Evolutionary conservation across 1,284 basidiomycete species (phyloP).

Genomic region (Boletus smithii): DNA sequence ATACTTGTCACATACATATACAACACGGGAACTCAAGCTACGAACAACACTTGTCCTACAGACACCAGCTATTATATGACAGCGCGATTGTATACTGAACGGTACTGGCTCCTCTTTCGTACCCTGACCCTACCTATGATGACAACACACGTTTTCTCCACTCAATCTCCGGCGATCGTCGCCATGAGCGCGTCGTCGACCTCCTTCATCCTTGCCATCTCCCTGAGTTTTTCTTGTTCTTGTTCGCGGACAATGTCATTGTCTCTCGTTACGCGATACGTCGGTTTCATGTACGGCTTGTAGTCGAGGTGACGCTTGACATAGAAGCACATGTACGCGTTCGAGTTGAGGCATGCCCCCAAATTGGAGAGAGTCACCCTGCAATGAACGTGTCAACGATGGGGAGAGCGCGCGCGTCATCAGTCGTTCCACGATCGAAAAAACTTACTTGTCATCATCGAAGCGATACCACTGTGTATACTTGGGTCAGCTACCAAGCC

Average conservation of each 20-base stretch:
- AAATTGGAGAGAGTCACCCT: slow-evolving; percentile 74
- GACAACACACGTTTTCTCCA: background rate
- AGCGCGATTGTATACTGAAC: slow-evolving; percentile 19
- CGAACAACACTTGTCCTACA: too few relatives aligned
- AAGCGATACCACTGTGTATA: slow-evolving; percentile 83
- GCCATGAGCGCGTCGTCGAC: slow-evolving; percentile 60
- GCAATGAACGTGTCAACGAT: slow-evolving; percentile 1
- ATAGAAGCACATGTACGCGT: slow-evolving; percentile 91
- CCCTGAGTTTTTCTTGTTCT: slow-evolving; percentile 35
- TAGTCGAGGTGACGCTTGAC: slow-evolving; percentile 85
- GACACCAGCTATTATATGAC: slow-evolving; percentile 16
- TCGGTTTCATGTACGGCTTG: slow-evolving; percentile 61
- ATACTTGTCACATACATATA: slow-evolving; percentile 3
- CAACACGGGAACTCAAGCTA: slow-evolving; percentile 3
- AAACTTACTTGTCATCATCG: slow-evolving; percentile 83
- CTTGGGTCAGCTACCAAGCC: background rate
- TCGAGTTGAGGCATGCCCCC: slow-evolving; percentile 61
- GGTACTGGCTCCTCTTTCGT: background rate
- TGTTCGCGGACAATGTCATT: slow-evolving; percentile 64
- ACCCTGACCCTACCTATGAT: background rate
- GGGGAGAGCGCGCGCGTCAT: too few relatives aligned
- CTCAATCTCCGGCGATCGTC: slow-evolving; percentile 36
- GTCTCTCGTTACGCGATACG: slow-evolving; percentile 68
- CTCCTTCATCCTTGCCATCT: slow-evolving; percentile 52
- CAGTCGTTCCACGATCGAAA: too few relatives aligned